These are phyloP conservation scores for Metschnikowia gruessii DNA, from an alignment of 805 yeast genomes.

Conservation along the genomic window DNA sequence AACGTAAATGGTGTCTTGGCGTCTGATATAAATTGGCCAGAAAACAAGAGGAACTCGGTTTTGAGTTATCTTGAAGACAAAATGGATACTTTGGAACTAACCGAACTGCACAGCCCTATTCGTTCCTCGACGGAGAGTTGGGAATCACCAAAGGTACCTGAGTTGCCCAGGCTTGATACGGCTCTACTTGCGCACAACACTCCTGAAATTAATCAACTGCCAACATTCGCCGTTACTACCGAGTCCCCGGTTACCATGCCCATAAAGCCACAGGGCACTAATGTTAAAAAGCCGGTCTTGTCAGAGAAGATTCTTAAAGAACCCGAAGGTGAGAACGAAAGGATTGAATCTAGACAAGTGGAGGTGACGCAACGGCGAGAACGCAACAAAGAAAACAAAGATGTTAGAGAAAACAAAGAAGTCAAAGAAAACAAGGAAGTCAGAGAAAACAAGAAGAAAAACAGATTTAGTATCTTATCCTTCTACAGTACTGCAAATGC, in stretches of 20 bases:
- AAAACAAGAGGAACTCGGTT: slow-evolving; percentile 38
- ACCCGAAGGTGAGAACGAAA: slow-evolving; percentile 1
- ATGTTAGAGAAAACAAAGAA: slow-evolving; percentile 29
- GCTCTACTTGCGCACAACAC: slow-evolving; percentile 19
- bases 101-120: slow-evolving; percentile 29
- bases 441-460: slow-evolving; percentile 32
- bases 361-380: slow-evolving; percentile 6
- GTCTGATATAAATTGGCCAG: slow-evolving; percentile 25
- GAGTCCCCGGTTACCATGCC: slow-evolving; percentile 18
- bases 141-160: slow-evolving; percentile 5
- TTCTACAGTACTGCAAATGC: slow-evolving; percentile 38
- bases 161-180: slow-evolving; percentile 18
- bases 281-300: not conserved
- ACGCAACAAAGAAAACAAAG: slow-evolving; percentile 22
- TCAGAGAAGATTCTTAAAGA: slow-evolving; percentile 1
- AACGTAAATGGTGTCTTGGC: slow-evolving; percentile 44
- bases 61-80: slow-evolving; percentile 44
- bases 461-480: slow-evolving; percentile 43
- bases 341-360: slow-evolving; percentile 3
- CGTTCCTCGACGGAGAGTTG: slow-evolving; percentile 11
- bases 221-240: slow-evolving; percentile 24
- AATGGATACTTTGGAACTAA: slow-evolving; percentile 40
- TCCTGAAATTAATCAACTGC: slow-evolving; percentile 33
- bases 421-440: slow-evolving; percentile 18
- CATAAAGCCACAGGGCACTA: not conserved